phyloP scores from a whole-genome alignment of 805 yeast genomes.

The Wickerhamomyces subpelliculosus region DNA sequence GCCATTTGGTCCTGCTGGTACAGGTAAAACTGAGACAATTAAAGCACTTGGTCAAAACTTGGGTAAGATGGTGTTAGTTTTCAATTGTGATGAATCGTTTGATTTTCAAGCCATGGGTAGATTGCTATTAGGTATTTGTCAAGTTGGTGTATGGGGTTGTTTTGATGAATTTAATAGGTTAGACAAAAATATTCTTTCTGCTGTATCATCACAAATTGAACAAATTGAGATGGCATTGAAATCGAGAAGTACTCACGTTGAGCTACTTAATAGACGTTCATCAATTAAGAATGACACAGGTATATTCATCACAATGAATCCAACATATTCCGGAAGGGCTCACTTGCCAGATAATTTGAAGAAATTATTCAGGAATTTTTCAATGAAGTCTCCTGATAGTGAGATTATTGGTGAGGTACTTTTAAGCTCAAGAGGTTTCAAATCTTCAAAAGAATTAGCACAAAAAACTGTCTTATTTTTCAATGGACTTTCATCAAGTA shows the following conservation, averaged over 20 bases:
- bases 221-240: constrained; percentile 53
- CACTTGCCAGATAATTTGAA: constrained; percentile 80
- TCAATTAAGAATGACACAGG: constrained; percentile 48
- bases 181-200: constrained; percentile 64
- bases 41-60: constrained; percentile 76
- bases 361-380: constrained; percentile 67
- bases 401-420: constrained; percentile 62
- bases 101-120: constrained; percentile 76
- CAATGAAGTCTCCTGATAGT: constrained; percentile 68
- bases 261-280: constrained; percentile 35
- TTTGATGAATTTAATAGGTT: constrained; percentile 92
- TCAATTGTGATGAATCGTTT: constrained; percentile 87
- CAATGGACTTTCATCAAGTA: constrained; percentile 26
- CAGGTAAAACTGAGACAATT: constrained; percentile 90
- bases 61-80: constrained; percentile 78
- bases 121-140: constrained; percentile 69
- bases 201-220: constrained; percentile 77
- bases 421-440: constrained; percentile 68
- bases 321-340: constrained; percentile 79
- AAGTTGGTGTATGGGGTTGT: constrained; percentile 91
- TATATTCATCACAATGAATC: constrained; percentile 86
- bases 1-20: constrained; percentile 94
- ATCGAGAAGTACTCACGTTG: constrained; percentile 17
- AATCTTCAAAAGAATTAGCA: constrained; percentile 38
- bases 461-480: constrained; percentile 49